Conservation (phyloP, 2,329 filamentous ascomycete species). For the Pseudogymnoascus destructans region DNA sequence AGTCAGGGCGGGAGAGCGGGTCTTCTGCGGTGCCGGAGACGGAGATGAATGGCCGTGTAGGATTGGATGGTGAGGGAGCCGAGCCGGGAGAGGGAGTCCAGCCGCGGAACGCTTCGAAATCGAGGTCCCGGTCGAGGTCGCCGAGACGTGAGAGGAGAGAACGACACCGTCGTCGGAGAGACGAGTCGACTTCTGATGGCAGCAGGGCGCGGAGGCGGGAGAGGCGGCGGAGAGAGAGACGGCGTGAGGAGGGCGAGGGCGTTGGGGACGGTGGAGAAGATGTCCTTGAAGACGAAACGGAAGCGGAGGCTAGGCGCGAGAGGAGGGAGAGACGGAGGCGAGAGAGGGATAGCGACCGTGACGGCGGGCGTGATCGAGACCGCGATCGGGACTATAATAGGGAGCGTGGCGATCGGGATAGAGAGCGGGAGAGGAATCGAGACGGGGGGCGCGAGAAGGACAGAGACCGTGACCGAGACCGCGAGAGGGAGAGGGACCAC, state of each 20-base stretch:
- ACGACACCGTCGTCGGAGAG: neutral
- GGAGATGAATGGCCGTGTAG: conserved; percentile 20
- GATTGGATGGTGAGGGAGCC: conserved; percentile 17
- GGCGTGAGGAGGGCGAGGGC: conserved; percentile 24
- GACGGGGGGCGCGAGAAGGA: conserved; percentile 30
- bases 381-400: conserved; percentile 36
- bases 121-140: conserved; percentile 24
- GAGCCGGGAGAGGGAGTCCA: neutral
- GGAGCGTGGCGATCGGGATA: conserved; percentile 30
- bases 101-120: neutral
- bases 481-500: conserved; percentile 29
- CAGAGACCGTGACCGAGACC: conserved; percentile 29
- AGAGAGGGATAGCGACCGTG: conserved; percentile 31
- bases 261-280: conserved; percentile 23
- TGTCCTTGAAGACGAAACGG: conserved; percentile 20
- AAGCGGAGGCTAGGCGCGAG: conserved; percentile 38
- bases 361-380: conserved; percentile 31
- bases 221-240: conserved; percentile 22
- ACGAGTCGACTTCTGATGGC: conserved; percentile 12
- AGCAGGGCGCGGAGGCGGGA: conserved; percentile 18
- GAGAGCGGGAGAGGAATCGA: conserved; percentile 33
- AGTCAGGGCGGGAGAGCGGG: conserved; percentile 9
- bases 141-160: conserved; percentile 18
- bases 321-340: conserved; percentile 37
- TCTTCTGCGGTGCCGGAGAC: conserved; percentile 14